Conservation (phyloP, 1,139 yeast species). For the Pneumocystis canis region DNA sequence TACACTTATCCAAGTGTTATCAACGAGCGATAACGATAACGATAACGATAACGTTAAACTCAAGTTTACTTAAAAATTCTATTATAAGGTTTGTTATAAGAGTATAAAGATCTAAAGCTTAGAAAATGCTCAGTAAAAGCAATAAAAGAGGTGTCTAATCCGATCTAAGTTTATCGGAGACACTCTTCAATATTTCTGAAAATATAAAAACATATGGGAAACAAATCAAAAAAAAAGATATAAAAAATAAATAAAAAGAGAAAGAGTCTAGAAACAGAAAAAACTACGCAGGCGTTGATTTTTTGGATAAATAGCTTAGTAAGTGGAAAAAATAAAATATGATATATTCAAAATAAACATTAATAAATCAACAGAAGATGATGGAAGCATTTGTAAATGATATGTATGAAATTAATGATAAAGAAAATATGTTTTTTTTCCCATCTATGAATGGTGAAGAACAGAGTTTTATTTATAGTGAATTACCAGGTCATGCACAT, state of each 20-base stretch:
- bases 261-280: background rate
- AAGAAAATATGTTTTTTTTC: background rate
- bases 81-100: background rate
- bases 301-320: background rate
- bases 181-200: background rate
- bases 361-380: background rate
- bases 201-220: conserved; percentile 1
- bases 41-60: background rate
- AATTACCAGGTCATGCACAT: background rate
- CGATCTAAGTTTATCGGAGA: background rate
- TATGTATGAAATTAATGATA: background rate
- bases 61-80: background rate
- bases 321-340: background rate
- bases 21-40: too few relatives aligned
- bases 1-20: too few relatives aligned
- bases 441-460: background rate
- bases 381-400: background rate
- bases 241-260: background rate
- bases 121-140: background rate
- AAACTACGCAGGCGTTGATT: background rate
- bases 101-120: background rate
- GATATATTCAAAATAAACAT: background rate
- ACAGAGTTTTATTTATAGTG: background rate
- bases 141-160: background rate
- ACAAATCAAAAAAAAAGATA: background rate